phyloP scores from a whole-genome alignment of 805 yeast species.

The Yarrowia divulgata region DNA sequence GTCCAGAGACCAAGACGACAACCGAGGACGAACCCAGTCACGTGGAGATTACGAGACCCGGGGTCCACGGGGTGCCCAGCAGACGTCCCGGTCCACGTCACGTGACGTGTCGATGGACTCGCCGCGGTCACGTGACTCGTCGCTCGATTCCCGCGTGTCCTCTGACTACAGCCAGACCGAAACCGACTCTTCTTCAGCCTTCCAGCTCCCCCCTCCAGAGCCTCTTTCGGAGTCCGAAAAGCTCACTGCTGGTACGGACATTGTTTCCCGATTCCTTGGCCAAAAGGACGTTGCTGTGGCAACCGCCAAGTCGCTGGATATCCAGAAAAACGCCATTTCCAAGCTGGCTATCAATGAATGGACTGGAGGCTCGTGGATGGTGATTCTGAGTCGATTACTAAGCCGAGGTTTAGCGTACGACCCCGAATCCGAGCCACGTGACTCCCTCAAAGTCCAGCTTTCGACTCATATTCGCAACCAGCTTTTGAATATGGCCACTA shows the following conservation, averaged over 20 bases:
- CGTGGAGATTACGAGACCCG: neutral
- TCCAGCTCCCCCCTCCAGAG: conserved; percentile 64
- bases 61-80: too few relatives aligned
- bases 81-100: neutral
- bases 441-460: conserved; percentile 45
- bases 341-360: conserved; percentile 58
- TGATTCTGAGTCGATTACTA: conserved; percentile 75
- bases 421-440: conserved; percentile 40
- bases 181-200: conserved; percentile 52
- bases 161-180: conserved; percentile 29
- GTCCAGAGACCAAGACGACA: neutral
- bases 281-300: conserved; percentile 40
- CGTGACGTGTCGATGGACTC: neutral
- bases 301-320: conserved; percentile 37
- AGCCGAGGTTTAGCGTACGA: conserved; percentile 69
- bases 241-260: conserved; percentile 40
- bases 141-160: neutral
- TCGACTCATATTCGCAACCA: conserved; percentile 66
- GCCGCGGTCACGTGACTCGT: conserved; percentile 20
- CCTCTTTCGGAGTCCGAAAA: conserved; percentile 42
- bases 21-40: neutral
- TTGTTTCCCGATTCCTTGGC: conserved; percentile 44
- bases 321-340: conserved; percentile 42
- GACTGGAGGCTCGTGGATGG: conserved; percentile 77
- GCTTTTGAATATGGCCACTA: conserved; percentile 73